A percentile compares a stretch with the other conserved stretches of the same genome.
Evolutionary conservation across 768 basidiomycete genomes (phyloP).

Genomic region (Calocybe gangraenosa): DNA sequence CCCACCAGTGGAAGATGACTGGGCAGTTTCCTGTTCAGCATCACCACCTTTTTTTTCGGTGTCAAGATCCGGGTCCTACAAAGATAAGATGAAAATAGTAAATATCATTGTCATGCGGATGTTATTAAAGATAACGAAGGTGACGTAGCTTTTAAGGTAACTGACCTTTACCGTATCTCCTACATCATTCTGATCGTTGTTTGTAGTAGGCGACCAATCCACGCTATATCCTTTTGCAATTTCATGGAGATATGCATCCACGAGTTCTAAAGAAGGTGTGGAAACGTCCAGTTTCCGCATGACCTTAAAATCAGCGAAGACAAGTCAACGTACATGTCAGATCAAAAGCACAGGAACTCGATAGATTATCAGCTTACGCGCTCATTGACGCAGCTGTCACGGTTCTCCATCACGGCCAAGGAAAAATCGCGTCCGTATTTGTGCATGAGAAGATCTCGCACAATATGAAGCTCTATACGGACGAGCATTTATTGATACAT

Average conservation of each 20-base stretch:
- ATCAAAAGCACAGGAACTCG: neutral
- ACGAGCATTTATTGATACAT: slow-evolving; percentile 5
- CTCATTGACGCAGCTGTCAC: slow-evolving; percentile 73
- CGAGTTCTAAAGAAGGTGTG: slow-evolving; percentile 69
- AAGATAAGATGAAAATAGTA: slow-evolving; percentile 2
- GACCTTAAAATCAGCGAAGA: slow-evolving; percentile 43
- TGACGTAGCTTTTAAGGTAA: slow-evolving; percentile 1
- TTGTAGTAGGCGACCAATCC: slow-evolving; percentile 48
- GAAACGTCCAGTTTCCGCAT: slow-evolving; percentile 65
- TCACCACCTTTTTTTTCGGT: slow-evolving; percentile 3
- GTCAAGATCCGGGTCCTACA: slow-evolving; percentile 16
- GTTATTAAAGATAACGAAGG: neutral
- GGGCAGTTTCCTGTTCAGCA: too few species aligned
- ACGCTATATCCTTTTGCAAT: slow-evolving; percentile 88
- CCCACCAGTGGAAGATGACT: too few species aligned
- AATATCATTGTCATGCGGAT: slow-evolving; percentile 1
- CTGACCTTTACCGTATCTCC: slow-evolving; percentile 38
- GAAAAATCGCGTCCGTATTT: slow-evolving; percentile 94
- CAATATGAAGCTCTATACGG: slow-evolving; percentile 71
- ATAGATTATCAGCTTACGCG: slow-evolving; percentile 49
- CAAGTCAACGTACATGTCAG: slow-evolving; percentile 4
- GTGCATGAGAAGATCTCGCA: slow-evolving; percentile 93
- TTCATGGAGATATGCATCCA: slow-evolving; percentile 85
- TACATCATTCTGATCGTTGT: slow-evolving; percentile 18
- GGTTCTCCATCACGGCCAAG: slow-evolving; percentile 81